Evolutionary conservation across 1,139 yeast genomes (phyloP).

Genomic region (Diutina siamensis): DNA sequence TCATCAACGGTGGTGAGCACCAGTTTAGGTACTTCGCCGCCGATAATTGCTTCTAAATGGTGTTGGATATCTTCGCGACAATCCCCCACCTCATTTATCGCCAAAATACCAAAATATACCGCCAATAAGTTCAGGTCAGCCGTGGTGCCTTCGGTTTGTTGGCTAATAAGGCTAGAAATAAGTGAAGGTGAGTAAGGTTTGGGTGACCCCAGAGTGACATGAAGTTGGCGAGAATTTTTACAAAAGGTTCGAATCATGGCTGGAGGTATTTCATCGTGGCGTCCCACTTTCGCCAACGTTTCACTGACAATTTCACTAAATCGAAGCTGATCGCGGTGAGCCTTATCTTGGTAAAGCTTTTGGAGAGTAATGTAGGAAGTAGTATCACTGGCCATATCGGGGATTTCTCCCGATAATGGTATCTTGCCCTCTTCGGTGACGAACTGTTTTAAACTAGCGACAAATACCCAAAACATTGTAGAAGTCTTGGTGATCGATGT

Average conservation of each 20-base stretch:
- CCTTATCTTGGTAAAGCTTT: conserved; percentile 45
- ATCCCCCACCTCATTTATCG: conserved; percentile 12
- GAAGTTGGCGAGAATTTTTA: conserved; percentile 37
- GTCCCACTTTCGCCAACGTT: conserved; percentile 8
- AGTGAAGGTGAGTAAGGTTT: conserved; percentile 12
- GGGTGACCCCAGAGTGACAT: conserved; percentile 25
- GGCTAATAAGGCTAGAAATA: conserved; percentile 12
- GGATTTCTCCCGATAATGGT: conserved; percentile 68
- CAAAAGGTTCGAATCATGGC: conserved; percentile 42
- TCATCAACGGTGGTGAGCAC: not conserved
- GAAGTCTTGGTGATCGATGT: conserved; percentile 12
- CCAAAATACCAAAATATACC: conserved; percentile 26
- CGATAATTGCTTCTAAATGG: not conserved
- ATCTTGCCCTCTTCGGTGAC: conserved; percentile 30
- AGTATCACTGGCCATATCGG: conserved; percentile 86
- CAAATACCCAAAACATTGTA: conserved; percentile 50
- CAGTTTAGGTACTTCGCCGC: not conserved
- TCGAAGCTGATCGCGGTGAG: conserved; percentile 33
- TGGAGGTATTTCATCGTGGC: conserved; percentile 15
- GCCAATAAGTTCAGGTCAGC: conserved; percentile 16
- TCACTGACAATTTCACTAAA: conserved; percentile 16
- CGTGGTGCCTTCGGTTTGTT: conserved; percentile 13
- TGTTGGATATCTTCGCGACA: not conserved
- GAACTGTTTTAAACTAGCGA: conserved; percentile 44
- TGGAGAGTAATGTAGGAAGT: conserved; percentile 48